phyloP scores from a whole-genome alignment of 2,329 filamentous ascomycete species.

The Trichoderma sp. region DNA sequence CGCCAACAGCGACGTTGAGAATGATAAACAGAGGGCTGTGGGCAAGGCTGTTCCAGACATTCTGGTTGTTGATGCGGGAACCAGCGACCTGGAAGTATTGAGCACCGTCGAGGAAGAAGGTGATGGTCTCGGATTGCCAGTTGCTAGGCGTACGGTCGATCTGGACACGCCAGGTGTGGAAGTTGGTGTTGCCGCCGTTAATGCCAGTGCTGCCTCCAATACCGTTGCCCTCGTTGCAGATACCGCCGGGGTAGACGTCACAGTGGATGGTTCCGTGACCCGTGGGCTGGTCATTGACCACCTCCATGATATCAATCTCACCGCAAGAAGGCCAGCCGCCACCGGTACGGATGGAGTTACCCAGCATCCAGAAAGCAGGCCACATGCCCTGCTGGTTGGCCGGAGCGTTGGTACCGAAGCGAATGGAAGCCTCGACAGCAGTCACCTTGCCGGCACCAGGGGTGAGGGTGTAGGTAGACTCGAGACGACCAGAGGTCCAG shows the following conservation, averaged over 20 bases:
- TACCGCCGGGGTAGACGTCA: constrained; percentile 46
- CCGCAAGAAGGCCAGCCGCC: constrained; percentile 55
- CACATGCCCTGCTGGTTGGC: constrained; percentile 56
- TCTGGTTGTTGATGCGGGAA: constrained; percentile 45
- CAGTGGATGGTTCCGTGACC: constrained; percentile 57
- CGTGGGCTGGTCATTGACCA: constrained; percentile 50
- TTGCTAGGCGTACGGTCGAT: constrained; percentile 50
- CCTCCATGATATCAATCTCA: constrained; percentile 61
- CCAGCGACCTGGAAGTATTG: constrained; percentile 49
- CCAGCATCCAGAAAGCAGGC: constrained; percentile 62
- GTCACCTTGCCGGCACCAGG: constrained; percentile 50
- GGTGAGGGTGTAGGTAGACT: constrained; percentile 51
- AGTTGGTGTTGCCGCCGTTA: constrained; percentile 40
- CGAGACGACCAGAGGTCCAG: constrained; percentile 60
- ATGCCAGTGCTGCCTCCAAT: constrained; percentile 41
- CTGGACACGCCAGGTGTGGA: constrained; percentile 53
- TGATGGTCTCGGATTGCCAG: constrained; percentile 53
- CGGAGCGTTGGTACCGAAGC: constrained; percentile 47
- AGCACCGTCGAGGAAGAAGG: constrained; percentile 51
- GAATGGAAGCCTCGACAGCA: constrained; percentile 48
- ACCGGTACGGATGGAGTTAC: constrained; percentile 51
- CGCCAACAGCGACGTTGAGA: constrained; percentile 58
- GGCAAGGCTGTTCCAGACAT: constrained; percentile 52
- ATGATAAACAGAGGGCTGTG: constrained; percentile 55
- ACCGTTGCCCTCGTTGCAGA: constrained; percentile 55